Evolutionary conservation across 441 rosid species (phyloP).

Genomic region (Euphorbia corollata): DNA sequence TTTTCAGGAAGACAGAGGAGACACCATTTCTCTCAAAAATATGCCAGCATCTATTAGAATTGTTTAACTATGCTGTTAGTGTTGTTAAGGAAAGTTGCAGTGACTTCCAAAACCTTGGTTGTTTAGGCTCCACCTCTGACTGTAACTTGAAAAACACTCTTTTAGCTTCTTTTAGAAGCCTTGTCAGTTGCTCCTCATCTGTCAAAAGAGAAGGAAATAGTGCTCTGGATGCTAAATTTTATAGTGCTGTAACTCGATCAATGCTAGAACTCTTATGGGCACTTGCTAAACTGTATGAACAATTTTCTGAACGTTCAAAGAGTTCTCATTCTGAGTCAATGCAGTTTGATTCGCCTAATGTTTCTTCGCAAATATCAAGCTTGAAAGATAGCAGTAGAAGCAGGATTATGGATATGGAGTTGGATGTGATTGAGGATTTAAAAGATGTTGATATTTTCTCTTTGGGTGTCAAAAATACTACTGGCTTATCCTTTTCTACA

Average conservation of each 20-base stretch:
- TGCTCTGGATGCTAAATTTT: slow-evolving; percentile 33
- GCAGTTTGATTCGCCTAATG: slow-evolving; percentile 32
- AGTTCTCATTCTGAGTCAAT: slow-evolving; percentile 35
- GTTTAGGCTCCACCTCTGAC: slow-evolving; percentile 39
- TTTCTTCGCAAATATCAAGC: slow-evolving; percentile 29
- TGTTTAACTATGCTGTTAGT: slow-evolving; percentile 51
- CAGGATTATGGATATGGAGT: slow-evolving; percentile 78
- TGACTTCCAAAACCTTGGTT: slow-evolving; percentile 49
- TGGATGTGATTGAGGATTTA: slow-evolving; percentile 59
- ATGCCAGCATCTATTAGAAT: slow-evolving; percentile 46
- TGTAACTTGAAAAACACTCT: slow-evolving; percentile 38
- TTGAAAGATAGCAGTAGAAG: slow-evolving; percentile 26
- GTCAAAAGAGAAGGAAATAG: slow-evolving; percentile 35
- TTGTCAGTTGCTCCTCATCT: slow-evolving; percentile 55
- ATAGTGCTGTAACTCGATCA: slow-evolving; percentile 41
- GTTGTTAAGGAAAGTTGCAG: slow-evolving; percentile 36
- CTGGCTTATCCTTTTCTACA: slow-evolving; percentile 40
- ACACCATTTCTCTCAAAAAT: slow-evolving; percentile 51
- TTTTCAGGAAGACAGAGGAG: slow-evolving; percentile 56
- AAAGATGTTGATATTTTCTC: slow-evolving; percentile 51
- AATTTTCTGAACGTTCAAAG: slow-evolving; percentile 39
- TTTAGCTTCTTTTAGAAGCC: slow-evolving; percentile 57
- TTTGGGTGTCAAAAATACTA: slow-evolving; percentile 43
- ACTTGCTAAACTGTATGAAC: slow-evolving; percentile 47
- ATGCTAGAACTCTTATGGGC: slow-evolving; percentile 61